Evolutionary conservation across 192 early-diverging fungal genomes (phyloP).

Genomic region (Rhizophagus clarus): DNA sequence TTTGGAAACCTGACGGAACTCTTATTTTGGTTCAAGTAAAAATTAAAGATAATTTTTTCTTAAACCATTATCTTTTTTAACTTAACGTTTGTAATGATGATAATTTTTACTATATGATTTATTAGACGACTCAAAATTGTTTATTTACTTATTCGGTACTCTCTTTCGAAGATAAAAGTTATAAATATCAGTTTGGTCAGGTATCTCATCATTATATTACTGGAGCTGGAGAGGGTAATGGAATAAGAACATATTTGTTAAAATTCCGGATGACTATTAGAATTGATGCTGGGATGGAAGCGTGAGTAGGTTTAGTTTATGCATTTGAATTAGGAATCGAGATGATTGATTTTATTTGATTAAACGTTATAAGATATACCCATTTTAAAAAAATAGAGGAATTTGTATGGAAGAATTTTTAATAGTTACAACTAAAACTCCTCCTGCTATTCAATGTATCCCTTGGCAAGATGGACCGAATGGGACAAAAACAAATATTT

Average conservation of each 20-base stretch:
- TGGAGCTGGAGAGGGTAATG: slow-evolving; percentile 73
- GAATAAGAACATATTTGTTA: slow-evolving; percentile 52
- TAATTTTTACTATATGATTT: background rate
- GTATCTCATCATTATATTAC: slow-evolving; percentile 61
- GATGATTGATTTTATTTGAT: background rate
- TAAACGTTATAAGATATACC: background rate
- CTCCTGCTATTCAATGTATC: slow-evolving; percentile 73
- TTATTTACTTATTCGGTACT: slow-evolving; percentile 71
- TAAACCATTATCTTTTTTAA: slow-evolving; percentile 1
- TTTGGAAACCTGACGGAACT: slow-evolving; percentile 76
- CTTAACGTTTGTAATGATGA: background rate
- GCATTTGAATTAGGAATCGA: background rate
- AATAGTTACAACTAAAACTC: slow-evolving; percentile 65
- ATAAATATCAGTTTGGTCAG: slow-evolving; percentile 60
- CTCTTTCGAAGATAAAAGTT: slow-evolving; percentile 51
- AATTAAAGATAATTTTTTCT: slow-evolving; percentile 3
- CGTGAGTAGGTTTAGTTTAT: slow-evolving; percentile 29
- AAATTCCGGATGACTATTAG: slow-evolving; percentile 77
- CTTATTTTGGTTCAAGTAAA: slow-evolving; percentile 65
- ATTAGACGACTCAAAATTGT: slow-evolving; percentile 67
- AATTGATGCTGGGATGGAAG: slow-evolving; percentile 68
- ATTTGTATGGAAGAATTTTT: slow-evolving; percentile 65
- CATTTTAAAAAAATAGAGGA: slow-evolving; percentile 47
- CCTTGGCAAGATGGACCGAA: slow-evolving; percentile 65
- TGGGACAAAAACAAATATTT: slow-evolving; percentile 32